A percentile compares a stretch with the other conserved stretches of the same genome.
phyloP scores from a whole-genome alignment of 306 rosid genomes.

The Herpetospermum pedunculosum region DNA sequence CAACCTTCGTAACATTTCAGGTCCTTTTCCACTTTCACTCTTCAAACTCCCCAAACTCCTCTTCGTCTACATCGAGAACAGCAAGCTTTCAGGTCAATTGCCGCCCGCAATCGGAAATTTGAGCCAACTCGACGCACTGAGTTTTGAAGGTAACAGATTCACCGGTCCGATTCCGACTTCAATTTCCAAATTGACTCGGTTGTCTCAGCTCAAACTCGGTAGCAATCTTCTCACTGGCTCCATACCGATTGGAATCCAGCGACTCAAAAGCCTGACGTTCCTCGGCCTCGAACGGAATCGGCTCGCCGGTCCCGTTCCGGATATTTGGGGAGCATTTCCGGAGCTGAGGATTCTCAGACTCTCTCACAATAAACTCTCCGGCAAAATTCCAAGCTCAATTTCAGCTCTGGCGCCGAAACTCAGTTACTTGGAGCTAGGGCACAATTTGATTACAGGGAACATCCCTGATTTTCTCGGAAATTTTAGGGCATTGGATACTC shows the following conservation, averaged over 20 bases:
- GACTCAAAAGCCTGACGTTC: constrained; percentile 25
- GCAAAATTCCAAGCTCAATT: constrained; percentile 48
- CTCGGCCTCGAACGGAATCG: constrained; percentile 39
- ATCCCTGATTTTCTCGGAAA: constrained; percentile 73
- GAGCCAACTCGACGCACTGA: constrained; percentile 16
- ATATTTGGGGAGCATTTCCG: constrained; percentile 30
- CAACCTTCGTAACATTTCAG: constrained; percentile 45
- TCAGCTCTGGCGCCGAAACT: constrained; percentile 37
- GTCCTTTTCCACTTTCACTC: constrained; percentile 41
- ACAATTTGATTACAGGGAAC: constrained; percentile 45
- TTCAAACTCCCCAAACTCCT: constrained; percentile 28
- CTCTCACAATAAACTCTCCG: constrained; percentile 45
- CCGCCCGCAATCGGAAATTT: constrained; percentile 36
- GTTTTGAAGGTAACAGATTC: constrained; percentile 43
- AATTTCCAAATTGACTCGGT: constrained; percentile 27
- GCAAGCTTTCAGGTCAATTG: constrained; percentile 49
- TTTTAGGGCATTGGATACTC: constrained; percentile 54
- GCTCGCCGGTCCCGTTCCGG: constrained; percentile 51
- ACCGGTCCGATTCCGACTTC: constrained; percentile 66
- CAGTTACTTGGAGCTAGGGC: constrained; percentile 38
- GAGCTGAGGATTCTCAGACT: constrained; percentile 37
- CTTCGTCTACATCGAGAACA: constrained; percentile 48
- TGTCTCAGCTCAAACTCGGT: constrained; percentile 77
- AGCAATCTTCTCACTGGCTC: constrained; percentile 40
- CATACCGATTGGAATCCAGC: constrained; percentile 28